These are phyloP conservation scores for Pichia deserticola DNA, from an alignment of 805 yeast species.

Conservation along the genomic window DNA sequence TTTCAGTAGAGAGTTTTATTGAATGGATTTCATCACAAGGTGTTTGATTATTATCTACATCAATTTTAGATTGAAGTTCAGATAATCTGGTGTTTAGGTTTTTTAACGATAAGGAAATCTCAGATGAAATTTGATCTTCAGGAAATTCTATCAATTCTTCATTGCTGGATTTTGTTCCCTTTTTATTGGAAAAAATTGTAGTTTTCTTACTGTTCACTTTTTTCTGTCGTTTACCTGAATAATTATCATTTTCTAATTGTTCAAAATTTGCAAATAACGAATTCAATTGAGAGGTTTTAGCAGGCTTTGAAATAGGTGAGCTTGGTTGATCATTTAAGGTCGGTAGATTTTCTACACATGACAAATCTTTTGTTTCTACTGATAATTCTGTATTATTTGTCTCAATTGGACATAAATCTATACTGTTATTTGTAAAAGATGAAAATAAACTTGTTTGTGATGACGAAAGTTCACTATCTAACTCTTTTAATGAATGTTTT, in stretches of 20 bases:
- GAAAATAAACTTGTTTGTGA: background rate
- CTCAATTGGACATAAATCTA: background rate
- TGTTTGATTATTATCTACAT: background rate
- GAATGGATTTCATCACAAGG: background rate
- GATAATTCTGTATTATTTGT: no score
- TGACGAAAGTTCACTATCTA: background rate
- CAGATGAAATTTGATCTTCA: background rate
- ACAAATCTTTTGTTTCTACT: no score
- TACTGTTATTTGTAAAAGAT: background rate
- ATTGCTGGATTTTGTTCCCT: background rate
- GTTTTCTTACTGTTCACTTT: background rate
- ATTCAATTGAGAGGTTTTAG: background rate
- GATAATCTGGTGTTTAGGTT: background rate
- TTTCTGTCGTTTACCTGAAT: no score
- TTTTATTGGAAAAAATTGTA: background rate
- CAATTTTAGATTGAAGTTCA: slow-evolving; percentile 2
- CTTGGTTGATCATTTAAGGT: background rate
- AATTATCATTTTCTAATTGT: background rate
- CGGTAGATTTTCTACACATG: no score
- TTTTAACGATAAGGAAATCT: background rate
- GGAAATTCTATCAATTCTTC: background rate
- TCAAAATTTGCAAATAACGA: background rate
- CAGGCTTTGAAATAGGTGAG: background rate
- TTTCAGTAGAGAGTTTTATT: no score
- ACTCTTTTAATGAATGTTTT: background rate